Percentiles rank a stretch among this genome's conserved stretches.
phyloP scores from a whole-genome alignment of 1,284 basidiomycete genomes.

The Ganoderma boninense region DNA sequence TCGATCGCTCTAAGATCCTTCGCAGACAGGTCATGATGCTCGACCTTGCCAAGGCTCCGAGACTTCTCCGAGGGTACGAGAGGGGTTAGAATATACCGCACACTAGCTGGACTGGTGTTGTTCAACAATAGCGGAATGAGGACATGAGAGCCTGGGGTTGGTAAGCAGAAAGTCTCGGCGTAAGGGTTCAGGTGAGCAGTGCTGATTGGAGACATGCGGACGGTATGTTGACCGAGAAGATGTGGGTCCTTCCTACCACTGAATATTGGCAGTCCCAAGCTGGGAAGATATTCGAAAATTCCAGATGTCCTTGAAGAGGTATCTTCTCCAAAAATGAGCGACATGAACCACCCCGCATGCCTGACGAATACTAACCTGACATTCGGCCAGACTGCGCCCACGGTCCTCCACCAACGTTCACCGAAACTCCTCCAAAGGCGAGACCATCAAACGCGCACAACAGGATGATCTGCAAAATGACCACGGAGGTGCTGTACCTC shows the following conservation, averaged over 20 bases:
- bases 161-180: conserved; percentile 74
- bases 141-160: conserved; percentile 60
- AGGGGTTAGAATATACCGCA: conserved; percentile 82
- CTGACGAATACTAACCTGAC: conserved; percentile 15
- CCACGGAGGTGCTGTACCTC: conserved; percentile 69
- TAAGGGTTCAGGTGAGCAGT: conserved; percentile 86
- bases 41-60: conserved; percentile 49
- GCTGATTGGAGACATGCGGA: conserved; percentile 89
- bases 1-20: conserved; percentile 76
- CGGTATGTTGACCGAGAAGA: conserved; percentile 89
- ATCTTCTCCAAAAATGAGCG: neutral
- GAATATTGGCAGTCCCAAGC: conserved; percentile 58
- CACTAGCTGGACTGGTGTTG: conserved; percentile 82
- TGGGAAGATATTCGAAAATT: conserved; percentile 54
- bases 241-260: conserved; percentile 57
- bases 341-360: too few relatives aligned
- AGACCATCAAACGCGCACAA: conserved; percentile 72
- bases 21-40: conserved; percentile 63
- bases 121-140: conserved; percentile 88
- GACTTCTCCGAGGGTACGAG: conserved; percentile 60
- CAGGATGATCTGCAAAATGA: conserved; percentile 63
- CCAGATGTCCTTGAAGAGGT: conserved; percentile 6
- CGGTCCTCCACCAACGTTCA: conserved; percentile 19
- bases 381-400: conserved; percentile 17
- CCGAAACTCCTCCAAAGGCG: conserved; percentile 71